Conservation (phyloP, 768 basidiomycete species). For the Lentinula guzmanii region DNA sequence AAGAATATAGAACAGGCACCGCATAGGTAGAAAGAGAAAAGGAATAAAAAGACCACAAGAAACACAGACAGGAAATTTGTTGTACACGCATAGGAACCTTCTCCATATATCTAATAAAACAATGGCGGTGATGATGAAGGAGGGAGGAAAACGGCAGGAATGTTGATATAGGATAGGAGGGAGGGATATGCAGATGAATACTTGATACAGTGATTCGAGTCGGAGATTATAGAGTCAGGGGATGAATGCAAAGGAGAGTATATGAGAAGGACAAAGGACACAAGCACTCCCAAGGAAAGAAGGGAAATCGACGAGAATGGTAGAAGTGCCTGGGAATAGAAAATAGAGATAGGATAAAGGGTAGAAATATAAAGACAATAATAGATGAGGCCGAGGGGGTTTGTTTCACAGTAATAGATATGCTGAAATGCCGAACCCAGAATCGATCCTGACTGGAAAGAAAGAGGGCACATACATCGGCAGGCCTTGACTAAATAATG, state of each 20-base stretch:
- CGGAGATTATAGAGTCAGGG: background rate
- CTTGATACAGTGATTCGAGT: constrained; percentile 8
- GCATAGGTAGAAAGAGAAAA: background rate
- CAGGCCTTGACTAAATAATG: background rate
- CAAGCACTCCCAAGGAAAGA: constrained; percentile 9
- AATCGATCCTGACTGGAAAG: background rate
- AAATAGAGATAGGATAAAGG: constrained; percentile 10
- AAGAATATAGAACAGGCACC: constrained; percentile 5
- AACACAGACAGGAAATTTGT: background rate
- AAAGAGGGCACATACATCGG: background rate
- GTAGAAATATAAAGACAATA: background rate
- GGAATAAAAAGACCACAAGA: constrained; percentile 1
- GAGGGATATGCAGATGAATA: constrained; percentile 5
- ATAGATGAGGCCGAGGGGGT: background rate
- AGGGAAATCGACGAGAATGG: background rate
- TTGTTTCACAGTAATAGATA: constrained; percentile 2
- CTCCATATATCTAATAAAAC: constrained; percentile 1
- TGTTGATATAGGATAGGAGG: background rate
- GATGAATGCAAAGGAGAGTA: background rate
- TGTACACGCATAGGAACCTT: constrained; percentile 3
- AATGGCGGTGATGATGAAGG: background rate
- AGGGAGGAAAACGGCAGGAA: background rate
- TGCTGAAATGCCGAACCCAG: background rate
- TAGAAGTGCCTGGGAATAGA: background rate
- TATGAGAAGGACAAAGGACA: constrained; percentile 10